These are phyloP conservation scores for Stemphylium vesicarium DNA, from an alignment of 2,329 filamentous ascomycete species.

Conservation along the genomic window DNA sequence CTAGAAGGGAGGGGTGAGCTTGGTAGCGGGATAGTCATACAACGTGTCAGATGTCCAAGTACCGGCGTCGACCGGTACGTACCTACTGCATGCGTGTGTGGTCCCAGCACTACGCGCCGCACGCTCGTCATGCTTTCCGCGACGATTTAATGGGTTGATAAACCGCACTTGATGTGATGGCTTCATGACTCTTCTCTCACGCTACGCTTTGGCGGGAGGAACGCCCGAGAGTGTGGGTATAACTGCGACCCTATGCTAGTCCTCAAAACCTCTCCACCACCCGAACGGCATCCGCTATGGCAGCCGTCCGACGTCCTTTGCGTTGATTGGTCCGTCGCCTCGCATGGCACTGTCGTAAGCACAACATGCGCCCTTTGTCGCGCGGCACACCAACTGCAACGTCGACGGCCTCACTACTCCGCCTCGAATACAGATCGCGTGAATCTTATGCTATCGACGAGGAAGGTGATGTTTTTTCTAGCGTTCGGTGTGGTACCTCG, in stretches of 20 bases:
- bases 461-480: not conserved
- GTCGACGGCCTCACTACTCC: not conserved
- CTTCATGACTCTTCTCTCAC: not conserved
- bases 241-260: not conserved
- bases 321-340: slow-evolving; percentile 8
- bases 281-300: slow-evolving; percentile 6
- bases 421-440: slow-evolving; percentile 1
- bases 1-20: slow-evolving; percentile 5
- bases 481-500: not conserved
- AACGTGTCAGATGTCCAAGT: slow-evolving; percentile 14
- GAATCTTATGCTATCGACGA: slow-evolving; percentile 1
- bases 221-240: not conserved
- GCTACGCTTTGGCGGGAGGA: not conserved
- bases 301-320: slow-evolving; percentile 7
- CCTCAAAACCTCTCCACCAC: not conserved
- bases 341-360: slow-evolving; percentile 18
- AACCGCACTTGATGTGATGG: not conserved
- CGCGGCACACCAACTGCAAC: slow-evolving; percentile 6
- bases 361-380: slow-evolving; percentile 11
- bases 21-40: slow-evolving; percentile 10
- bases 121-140: not conserved
- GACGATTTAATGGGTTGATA: not conserved
- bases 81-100: not conserved
- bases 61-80: slow-evolving; percentile 4
- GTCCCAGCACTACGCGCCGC: not conserved